These are phyloP conservation scores for Globisporangium yorkense DNA, from an alignment of 352 stramenopile genomes.

Conservation along the genomic window DNA sequence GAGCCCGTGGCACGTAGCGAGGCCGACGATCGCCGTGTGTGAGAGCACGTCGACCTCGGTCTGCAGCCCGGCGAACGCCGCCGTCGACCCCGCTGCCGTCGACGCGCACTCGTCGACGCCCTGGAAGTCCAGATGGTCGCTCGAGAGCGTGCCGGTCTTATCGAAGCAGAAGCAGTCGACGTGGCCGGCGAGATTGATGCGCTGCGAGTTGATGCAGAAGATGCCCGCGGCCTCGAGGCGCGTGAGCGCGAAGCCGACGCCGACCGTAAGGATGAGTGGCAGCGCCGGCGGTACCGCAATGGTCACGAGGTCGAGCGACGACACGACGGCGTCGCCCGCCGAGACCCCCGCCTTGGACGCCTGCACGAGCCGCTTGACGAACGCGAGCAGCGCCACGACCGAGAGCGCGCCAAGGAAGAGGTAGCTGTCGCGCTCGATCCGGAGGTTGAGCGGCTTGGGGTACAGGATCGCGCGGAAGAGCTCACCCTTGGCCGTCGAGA, in stretches of 20 bases:
- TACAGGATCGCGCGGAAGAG: conserved; percentile 70
- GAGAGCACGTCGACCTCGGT: conserved; percentile 69
- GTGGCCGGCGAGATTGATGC: conserved; percentile 66
- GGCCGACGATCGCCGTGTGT: conserved; percentile 43
- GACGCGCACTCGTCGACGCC: conserved; percentile 56
- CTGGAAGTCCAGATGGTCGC: conserved; percentile 65
- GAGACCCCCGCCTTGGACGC: conserved; percentile 23
- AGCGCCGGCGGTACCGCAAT: conserved; percentile 51
- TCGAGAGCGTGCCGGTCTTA: conserved; percentile 78
- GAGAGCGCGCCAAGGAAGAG: conserved; percentile 40
- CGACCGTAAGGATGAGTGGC: conserved; percentile 48
- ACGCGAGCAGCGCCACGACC: conserved; percentile 38
- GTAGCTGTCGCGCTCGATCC: conserved; percentile 69
- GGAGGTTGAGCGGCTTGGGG: conserved; percentile 43
- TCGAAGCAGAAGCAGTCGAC: conserved; percentile 80
- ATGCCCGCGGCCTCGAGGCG: conserved; percentile 39
- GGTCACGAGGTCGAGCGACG: conserved; percentile 57
- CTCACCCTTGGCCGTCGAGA: conserved; percentile 64
- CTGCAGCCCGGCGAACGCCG: conserved; percentile 45
- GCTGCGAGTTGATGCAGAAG: conserved; percentile 67
- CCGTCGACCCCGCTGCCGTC: conserved; percentile 20
- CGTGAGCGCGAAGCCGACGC: conserved; percentile 49
- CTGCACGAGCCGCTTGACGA: conserved; percentile 43
- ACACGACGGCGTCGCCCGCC: conserved; percentile 10
- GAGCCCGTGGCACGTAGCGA: conserved; percentile 68